phyloP scores from a whole-genome alignment of 2,329 filamentous ascomycete genomes.

The Diaporthe destruens region DNA sequence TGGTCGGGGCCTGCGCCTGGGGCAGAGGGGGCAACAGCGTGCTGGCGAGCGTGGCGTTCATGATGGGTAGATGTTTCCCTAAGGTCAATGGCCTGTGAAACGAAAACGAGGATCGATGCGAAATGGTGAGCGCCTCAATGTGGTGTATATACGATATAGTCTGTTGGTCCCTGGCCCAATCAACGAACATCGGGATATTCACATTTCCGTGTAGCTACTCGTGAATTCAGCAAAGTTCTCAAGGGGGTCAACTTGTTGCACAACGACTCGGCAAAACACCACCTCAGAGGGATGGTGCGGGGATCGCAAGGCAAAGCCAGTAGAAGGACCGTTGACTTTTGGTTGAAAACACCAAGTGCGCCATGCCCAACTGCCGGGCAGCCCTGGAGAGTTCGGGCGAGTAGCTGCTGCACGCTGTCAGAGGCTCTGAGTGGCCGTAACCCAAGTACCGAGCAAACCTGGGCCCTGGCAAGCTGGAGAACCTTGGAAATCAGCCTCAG shows the following conservation, averaged over 20 bases:
- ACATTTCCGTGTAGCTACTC: neutral
- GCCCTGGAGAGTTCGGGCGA: conserved; percentile 1
- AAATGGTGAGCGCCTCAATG: neutral
- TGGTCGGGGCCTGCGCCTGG: conserved; percentile 1
- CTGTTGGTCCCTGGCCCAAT: neutral
- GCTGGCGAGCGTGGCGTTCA: conserved; percentile 12
- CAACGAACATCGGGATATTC: neutral
- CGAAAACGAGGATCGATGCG: conserved; percentile 21
- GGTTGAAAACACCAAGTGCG: conserved; percentile 23
- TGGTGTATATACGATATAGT: conserved; percentile 7
- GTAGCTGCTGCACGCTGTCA: conserved; percentile 1
- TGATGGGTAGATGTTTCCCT: conserved; percentile 6
- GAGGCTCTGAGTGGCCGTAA: conserved; percentile 9
- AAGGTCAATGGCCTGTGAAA: conserved; percentile 13
- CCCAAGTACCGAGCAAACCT: neutral
- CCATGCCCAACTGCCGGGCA: conserved; percentile 17
- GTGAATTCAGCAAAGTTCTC: conserved; percentile 17
- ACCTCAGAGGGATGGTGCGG: neutral
- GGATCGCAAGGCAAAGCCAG: neutral
- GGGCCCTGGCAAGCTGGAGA: too few species aligned
- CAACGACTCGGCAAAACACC: neutral
- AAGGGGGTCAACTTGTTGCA: conserved; percentile 21
- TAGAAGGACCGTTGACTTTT: conserved; percentile 13
- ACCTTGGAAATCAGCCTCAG: conserved; percentile 7
- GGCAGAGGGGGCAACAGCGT: conserved; percentile 9